These are phyloP conservation scores for Eucalyptus melliodora DNA, from an alignment of 345 rosid genomes.

Conservation along the genomic window DNA sequence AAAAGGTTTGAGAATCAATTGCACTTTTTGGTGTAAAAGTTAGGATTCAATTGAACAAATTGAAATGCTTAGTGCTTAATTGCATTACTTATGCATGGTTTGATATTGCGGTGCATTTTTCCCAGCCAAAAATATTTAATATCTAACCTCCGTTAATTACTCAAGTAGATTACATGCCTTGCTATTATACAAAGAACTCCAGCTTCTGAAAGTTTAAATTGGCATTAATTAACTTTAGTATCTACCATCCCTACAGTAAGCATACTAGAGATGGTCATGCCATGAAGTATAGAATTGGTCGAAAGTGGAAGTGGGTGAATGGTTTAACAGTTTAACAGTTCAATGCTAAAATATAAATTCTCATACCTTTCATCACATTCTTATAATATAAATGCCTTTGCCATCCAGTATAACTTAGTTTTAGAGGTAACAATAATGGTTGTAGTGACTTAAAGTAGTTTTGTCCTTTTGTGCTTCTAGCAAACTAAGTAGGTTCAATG, in stretches of 20 bases:
- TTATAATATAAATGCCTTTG: background rate
- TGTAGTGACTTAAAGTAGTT: background rate
- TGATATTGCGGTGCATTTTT: background rate
- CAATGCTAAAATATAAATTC: background rate
- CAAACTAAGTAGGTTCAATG: background rate
- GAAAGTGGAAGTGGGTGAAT: background rate
- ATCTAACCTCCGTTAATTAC: background rate
- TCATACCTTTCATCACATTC: background rate
- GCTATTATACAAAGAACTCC: background rate
- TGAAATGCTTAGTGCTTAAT: background rate
- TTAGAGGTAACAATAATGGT: background rate
- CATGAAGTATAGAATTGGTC: background rate
- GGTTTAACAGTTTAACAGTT: background rate
- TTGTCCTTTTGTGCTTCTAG: background rate
- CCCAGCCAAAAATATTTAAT: background rate
- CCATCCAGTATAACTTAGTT: background rate
- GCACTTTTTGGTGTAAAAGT: background rate
- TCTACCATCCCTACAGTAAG: background rate
- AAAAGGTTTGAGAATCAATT: background rate
- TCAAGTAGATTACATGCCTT: background rate
- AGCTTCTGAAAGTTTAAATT: background rate
- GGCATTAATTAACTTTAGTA: background rate
- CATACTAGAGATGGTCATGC: background rate
- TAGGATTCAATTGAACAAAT: background rate
- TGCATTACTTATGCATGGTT: background rate